Percentiles rank a stretch among this genome's conserved stretches.
phyloP scores from a whole-genome alignment of 129 eudicot genomes.

The Helianthus tuberosus region DNA sequence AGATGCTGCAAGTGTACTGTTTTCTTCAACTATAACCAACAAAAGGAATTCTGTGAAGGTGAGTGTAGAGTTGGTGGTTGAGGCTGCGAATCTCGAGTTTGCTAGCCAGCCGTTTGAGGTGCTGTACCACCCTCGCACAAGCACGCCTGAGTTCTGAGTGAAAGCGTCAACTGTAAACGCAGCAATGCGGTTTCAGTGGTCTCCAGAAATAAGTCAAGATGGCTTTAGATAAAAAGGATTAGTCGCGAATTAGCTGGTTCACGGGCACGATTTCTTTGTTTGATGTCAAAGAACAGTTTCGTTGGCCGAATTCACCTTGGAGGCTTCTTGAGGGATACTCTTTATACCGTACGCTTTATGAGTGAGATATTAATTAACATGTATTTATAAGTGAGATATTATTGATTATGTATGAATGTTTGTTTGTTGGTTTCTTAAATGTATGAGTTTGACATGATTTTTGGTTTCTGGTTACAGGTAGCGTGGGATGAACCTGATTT shows the following conservation, averaged over 20 bases:
- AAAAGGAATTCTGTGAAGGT: slow-evolving; percentile 40
- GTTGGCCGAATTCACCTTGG: slow-evolving; percentile 97
- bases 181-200: slow-evolving; percentile 85
- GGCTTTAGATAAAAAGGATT: slow-evolving; percentile 97
- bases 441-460: too few relatives aligned
- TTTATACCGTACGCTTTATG: background rate
- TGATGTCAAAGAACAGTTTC: slow-evolving; percentile 73
- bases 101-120: slow-evolving; percentile 79
- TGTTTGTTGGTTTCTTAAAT: too few relatives aligned
- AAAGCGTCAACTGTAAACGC: slow-evolving; percentile 61
- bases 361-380: too few relatives aligned
- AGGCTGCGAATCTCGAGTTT: slow-evolving; percentile 62
- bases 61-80: slow-evolving; percentile 58
- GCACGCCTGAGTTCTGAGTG: slow-evolving; percentile 90
- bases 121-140: slow-evolving; percentile 78
- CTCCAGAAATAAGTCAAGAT: slow-evolving; percentile 94
- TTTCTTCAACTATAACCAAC: too few relatives aligned
- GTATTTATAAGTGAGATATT: too few relatives aligned
- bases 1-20: too few relatives aligned
- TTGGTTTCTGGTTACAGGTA: too few relatives aligned
- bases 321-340: slow-evolving; percentile 87
- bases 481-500: too few relatives aligned
- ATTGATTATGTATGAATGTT: too few relatives aligned
- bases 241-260: slow-evolving; percentile 93
- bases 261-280: slow-evolving; percentile 89